A percentile compares a stretch with the other conserved stretches of the same genome.
phyloP scores from a whole-genome alignment of 176 grass and related monocot species.

The Bothriochloa decipiens region DNA sequence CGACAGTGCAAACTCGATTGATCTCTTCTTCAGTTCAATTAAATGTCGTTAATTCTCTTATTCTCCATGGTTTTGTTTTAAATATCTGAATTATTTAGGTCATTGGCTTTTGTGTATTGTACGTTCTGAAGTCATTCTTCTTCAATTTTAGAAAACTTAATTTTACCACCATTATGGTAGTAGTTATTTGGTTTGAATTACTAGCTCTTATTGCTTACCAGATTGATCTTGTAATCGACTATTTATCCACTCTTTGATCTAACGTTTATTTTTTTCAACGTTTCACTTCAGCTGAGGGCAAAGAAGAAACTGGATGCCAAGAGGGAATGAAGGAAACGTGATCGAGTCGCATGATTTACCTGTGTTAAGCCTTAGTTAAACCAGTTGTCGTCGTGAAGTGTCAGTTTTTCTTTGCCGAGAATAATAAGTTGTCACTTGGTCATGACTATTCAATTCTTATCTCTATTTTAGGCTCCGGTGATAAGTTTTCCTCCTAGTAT shows the following conservation, averaged over 20 bases:
- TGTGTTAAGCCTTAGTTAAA: background rate
- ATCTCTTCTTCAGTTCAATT: too few relatives aligned
- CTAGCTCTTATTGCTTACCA: background rate
- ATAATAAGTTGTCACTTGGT: background rate
- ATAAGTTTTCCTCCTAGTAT: background rate
- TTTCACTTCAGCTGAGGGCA: background rate
- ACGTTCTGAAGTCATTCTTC: too few relatives aligned
- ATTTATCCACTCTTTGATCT: background rate
- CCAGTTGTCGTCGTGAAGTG: background rate
- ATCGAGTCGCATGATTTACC: background rate
- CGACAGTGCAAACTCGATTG: background rate
- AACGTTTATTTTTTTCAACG: background rate
- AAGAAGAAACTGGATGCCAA: constrained; percentile 21
- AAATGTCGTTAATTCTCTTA: too few relatives aligned
- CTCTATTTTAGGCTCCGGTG: background rate
- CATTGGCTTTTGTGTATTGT: too few relatives aligned
- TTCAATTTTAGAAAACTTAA: too few relatives aligned
- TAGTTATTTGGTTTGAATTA: background rate
- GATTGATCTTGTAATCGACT: background rate
- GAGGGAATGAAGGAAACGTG: background rate
- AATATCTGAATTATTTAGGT: too few relatives aligned
- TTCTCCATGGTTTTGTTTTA: too few relatives aligned
- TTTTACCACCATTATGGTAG: background rate
- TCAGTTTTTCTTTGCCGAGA: background rate
- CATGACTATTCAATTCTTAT: background rate